phyloP scores from a whole-genome alignment of 1,284 basidiomycete species.

The Sanghuangporus sanghuang region DNA sequence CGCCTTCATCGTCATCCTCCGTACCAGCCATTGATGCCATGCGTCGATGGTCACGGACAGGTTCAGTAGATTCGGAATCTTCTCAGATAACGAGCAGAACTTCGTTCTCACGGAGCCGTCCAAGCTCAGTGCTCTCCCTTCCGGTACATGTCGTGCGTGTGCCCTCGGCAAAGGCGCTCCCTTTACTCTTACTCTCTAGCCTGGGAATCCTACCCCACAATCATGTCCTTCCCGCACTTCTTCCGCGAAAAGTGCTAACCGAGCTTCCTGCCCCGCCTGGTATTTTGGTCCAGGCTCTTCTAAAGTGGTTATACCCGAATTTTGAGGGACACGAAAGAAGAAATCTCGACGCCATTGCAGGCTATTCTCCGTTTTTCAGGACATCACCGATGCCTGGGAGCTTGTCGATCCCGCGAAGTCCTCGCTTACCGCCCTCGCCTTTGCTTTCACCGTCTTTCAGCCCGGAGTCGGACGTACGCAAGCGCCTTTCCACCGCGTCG shows the following conservation, averaged over 20 bases:
- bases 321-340: neutral
- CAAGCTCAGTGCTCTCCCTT: conserved; percentile 22
- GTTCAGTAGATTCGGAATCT: conserved; percentile 1
- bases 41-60: conserved; percentile 1
- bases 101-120: conserved; percentile 16
- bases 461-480: neutral
- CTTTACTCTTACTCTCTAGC: conserved; percentile 28
- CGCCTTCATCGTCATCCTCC: conserved; percentile 5
- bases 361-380: neutral
- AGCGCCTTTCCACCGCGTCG: conserved; percentile 4
- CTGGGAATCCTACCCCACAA: conserved; percentile 23
- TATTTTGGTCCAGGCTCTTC: conserved; percentile 10
- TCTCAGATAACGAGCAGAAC: conserved; percentile 7
- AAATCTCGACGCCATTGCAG: neutral
- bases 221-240: conserved; percentile 21
- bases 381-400: neutral
- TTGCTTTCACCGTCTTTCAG: neutral
- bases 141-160: conserved; percentile 26
- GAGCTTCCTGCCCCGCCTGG: conserved; percentile 15
- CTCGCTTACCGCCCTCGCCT: neutral
- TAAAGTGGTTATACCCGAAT: conserved; percentile 9
- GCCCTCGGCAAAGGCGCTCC: conserved; percentile 28
- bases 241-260: conserved; percentile 10
- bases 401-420: neutral
- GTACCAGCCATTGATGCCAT: neutral